A percentile compares a stretch with the other conserved stretches of the same genome.
Evolutionary conservation across 208 protist genomes (phyloP).

Genomic region (Herpetomonas tarakana): DNA sequence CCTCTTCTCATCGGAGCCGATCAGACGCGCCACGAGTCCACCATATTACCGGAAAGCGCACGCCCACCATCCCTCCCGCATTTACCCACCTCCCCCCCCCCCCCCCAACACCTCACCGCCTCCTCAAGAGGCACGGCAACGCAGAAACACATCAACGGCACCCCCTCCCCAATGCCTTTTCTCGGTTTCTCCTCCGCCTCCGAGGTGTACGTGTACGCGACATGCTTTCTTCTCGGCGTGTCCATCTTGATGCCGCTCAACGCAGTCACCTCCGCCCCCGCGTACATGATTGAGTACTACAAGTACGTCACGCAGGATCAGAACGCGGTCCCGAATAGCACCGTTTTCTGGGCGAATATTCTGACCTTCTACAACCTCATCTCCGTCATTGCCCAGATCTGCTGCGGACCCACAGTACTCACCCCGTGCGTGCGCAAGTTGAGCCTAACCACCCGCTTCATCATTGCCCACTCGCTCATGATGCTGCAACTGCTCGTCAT

Average conservation of each 20-base stretch:
- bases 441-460: conserved; percentile 36
- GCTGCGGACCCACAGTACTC: conserved; percentile 38
- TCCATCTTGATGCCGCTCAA: conserved; percentile 77
- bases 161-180: conserved; percentile 15
- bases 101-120: too few species aligned
- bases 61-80: too few species aligned
- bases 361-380: conserved; percentile 70
- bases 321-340: conserved; percentile 25
- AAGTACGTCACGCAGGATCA: conserved; percentile 37
- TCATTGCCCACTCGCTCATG: conserved; percentile 27
- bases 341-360: conserved; percentile 46
- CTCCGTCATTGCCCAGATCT: conserved; percentile 54
- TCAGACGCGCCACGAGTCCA: too few species aligned
- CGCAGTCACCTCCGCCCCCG: conserved; percentile 60
- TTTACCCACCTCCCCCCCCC: too few species aligned
- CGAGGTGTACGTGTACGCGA: conserved; percentile 51
- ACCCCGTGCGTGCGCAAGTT: conserved; percentile 47
- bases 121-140: too few species aligned
- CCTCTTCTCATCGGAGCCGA: too few species aligned
- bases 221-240: conserved; percentile 62
- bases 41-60: too few species aligned
- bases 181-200: conserved; percentile 18
- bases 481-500: conserved; percentile 47
- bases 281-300: conserved; percentile 74
- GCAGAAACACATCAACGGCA: too few species aligned